A percentile compares a stretch with the other conserved stretches of the same genome.
These are phyloP conservation scores for Cystoderma amianthinum DNA, from an alignment of 768 basidiomycete species.

Conservation along the genomic window DNA sequence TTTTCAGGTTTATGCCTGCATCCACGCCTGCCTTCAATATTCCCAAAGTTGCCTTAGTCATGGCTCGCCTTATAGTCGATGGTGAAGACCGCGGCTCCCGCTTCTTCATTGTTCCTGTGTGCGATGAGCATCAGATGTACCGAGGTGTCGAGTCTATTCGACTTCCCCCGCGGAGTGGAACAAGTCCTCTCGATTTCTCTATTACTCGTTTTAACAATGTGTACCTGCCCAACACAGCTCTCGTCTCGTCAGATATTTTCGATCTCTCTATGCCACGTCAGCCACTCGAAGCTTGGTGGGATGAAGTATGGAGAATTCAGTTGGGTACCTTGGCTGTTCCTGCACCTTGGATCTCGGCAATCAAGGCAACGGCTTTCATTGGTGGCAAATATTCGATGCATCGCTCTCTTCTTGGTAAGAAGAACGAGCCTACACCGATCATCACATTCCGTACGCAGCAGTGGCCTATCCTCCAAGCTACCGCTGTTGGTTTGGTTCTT, in stretches of 20 bases:
- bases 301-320: slow-evolving; percentile 48
- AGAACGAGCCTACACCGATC: slow-evolving; percentile 37
- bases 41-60: slow-evolving; percentile 49
- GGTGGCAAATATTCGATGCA: slow-evolving; percentile 53
- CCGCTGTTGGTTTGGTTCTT: slow-evolving; percentile 46
- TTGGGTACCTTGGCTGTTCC: slow-evolving; percentile 47
- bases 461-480: slow-evolving; percentile 47
- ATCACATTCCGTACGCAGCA: slow-evolving; percentile 62
- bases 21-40: slow-evolving; percentile 46
- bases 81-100: slow-evolving; percentile 43
- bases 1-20: slow-evolving; percentile 49
- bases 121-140: slow-evolving; percentile 46
- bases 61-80: slow-evolving; percentile 47
- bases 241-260: slow-evolving; percentile 37
- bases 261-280: slow-evolving; percentile 30
- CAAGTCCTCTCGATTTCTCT: slow-evolving; percentile 48
- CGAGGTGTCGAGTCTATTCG: slow-evolving; percentile 42
- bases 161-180: slow-evolving; percentile 45
- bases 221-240: slow-evolving; percentile 38
- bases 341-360: slow-evolving; percentile 41
- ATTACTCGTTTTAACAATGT: slow-evolving; percentile 52
- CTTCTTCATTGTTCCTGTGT: slow-evolving; percentile 50
- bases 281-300: slow-evolving; percentile 45
- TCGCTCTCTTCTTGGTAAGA: slow-evolving; percentile 40
- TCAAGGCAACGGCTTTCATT: slow-evolving; percentile 48